Conservation (phyloP, 345 rosid genomes). For the Triadica sebifera region DNA sequence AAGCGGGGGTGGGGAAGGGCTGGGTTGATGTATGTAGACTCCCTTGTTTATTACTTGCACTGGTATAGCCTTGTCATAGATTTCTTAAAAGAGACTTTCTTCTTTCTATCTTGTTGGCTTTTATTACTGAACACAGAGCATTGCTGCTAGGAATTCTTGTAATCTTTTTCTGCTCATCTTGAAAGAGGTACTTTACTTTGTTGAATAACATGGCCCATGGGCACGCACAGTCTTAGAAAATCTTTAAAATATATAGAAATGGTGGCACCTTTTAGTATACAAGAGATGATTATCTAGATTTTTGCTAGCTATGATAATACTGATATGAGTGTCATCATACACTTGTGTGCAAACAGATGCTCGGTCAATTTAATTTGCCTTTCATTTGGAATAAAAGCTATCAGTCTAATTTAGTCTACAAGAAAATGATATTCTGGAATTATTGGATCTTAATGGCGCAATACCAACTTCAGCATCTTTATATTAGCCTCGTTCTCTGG, state of each 20-base stretch:
- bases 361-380: not conserved
- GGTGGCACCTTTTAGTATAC: not conserved
- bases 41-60: not conserved
- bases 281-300: not conserved
- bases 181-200: not conserved
- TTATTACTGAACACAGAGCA: not conserved
- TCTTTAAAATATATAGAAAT: not conserved
- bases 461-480: not conserved
- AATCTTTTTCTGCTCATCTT: too few species aligned
- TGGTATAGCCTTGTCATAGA: not conserved
- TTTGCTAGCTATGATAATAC: not conserved
- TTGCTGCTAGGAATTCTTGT: not conserved
- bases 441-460: not conserved
- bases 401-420: not conserved
- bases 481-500: not conserved
- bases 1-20: too few species aligned
- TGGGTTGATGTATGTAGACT: not conserved
- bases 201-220: too few species aligned
- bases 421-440: not conserved
- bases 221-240: not conserved
- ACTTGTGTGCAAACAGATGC: not conserved
- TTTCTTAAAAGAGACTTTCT: not conserved
- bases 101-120: not conserved
- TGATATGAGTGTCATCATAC: not conserved
- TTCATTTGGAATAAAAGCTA: not conserved